phyloP scores from a whole-genome alignment of 495 filamentous ascomycete species.

The Aspergillus funiculosus region DNA sequence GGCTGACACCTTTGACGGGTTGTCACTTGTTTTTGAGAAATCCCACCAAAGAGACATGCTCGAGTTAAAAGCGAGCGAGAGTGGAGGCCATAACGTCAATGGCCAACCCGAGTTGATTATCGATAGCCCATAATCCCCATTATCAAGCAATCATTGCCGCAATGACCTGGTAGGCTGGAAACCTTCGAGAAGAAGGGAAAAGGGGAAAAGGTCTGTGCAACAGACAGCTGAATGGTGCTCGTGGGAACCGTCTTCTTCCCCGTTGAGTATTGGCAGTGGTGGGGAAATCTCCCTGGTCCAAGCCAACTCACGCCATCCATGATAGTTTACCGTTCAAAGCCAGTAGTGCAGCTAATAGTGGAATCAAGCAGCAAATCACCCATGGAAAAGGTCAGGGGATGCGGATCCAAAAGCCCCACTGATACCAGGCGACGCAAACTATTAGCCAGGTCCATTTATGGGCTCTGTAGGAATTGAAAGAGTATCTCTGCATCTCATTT shows the following conservation, averaged over 20 bases:
- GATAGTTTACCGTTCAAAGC: conserved; percentile 21
- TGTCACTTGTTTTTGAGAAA: conserved; percentile 10
- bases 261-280: neutral
- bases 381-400: neutral
- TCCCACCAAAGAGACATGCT: conserved; percentile 7
- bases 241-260: conserved; percentile 6
- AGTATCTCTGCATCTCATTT: too few species aligned
- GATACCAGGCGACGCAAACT: conserved; percentile 6
- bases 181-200: conserved; percentile 40
- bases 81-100: conserved; percentile 5
- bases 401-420: neutral
- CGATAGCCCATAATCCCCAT: too few species aligned
- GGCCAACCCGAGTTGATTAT: neutral
- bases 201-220: conserved; percentile 9
- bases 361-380: conserved; percentile 18
- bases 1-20: neutral
- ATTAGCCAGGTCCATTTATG: conserved; percentile 7
- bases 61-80: conserved; percentile 3
- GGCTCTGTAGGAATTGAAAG: too few species aligned
- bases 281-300: neutral
- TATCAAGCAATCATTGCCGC: conserved; percentile 22
- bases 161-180: conserved; percentile 33
- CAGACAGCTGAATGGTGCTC: conserved; percentile 7
- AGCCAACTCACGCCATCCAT: conserved; percentile 18
- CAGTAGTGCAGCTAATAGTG: conserved; percentile 23